These are phyloP conservation scores for Trichoderma pleuroti DNA, from an alignment of 2,329 filamentous ascomycete genomes.

Conservation along the genomic window DNA sequence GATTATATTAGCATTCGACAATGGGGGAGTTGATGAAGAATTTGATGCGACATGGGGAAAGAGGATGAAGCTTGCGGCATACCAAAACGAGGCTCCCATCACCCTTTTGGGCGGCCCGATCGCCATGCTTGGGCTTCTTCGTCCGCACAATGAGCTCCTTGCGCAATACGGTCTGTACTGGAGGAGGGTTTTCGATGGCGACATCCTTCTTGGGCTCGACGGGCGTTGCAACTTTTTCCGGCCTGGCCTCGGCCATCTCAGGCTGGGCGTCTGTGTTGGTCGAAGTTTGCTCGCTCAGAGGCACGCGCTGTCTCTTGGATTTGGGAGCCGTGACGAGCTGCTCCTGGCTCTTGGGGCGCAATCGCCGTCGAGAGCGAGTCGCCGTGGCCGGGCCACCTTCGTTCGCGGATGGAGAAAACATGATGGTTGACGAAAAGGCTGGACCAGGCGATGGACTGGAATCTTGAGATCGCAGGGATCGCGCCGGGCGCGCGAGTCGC, in stretches of 20 bases:
- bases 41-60: constrained; percentile 10
- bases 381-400: constrained; percentile 53
- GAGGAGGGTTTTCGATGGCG: constrained; percentile 38
- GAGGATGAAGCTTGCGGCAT: constrained; percentile 29
- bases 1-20: constrained; percentile 22
- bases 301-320: constrained; percentile 59
- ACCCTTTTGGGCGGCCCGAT: constrained; percentile 59
- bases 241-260: constrained; percentile 56
- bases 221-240: constrained; percentile 45
- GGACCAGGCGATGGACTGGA: constrained; percentile 14
- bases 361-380: constrained; percentile 59
- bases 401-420: constrained; percentile 58
- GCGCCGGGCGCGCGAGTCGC: constrained; percentile 22
- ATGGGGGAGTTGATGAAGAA: not conserved
- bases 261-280: constrained; percentile 47
- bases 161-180: constrained; percentile 34
- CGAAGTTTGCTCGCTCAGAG: constrained; percentile 56
- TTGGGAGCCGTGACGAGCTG: constrained; percentile 56
- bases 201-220: constrained; percentile 44
- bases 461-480: constrained; percentile 15
- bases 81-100: constrained; percentile 66
- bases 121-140: constrained; percentile 60
- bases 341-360: constrained; percentile 56
- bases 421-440: constrained; percentile 31
- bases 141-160: constrained; percentile 58